Base-by-base conservation (phyloP, 768 basidiomycete species). In the Xerocomellus intermedius region DNA sequence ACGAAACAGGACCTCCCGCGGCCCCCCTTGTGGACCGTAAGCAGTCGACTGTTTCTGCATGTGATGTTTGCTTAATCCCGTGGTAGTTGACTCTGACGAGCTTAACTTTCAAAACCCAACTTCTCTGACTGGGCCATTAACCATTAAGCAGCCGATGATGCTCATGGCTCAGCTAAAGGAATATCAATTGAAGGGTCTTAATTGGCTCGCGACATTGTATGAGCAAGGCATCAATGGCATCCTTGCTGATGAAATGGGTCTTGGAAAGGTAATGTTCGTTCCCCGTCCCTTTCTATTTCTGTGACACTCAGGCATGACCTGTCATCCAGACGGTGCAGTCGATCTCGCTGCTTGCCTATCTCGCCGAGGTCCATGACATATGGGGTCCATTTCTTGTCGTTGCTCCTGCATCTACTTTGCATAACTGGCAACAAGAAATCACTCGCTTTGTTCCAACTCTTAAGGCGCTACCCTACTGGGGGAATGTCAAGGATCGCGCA, bases 201-300 rank as follows among this genome's bases (percentile, higher is more conserved):
- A 97, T 60, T 99, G 97, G 97, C 77, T 99, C 24, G 97, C 88
- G 17, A 97, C 95, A 16, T 77, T 99, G 21, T 99, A 98, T 66
- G 97, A 98, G 69, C 96, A 98, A 72, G 97, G 97, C 42, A 98
- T 98, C 80, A 99, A 99, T 66, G 97, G 97, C 45, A 99, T 99
- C 64, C 81, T 99, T 21, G 97, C 97, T 2, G 97, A 99, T 68
- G 97, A 99, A 74, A 98, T 98, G 96, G 94, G 94, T 74, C 82
- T 93, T 10, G 90, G 90, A 59, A 93, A 93, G 81, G 90, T 85
- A 54, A 35, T 7, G n/a, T 43, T 21, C 9, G n/a, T 43, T 21
- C 36, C 21, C 5, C 4, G 72, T 59, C 26, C 37, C 21, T 37
- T 36, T 48, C 37, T 54, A 22, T 60, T 46, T 49, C 22, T 8